Percentiles rank a stretch among this genome's conserved stretches.
Conservation (phyloP, 768 basidiomycete genomes). For the Pleurotus giganteus region DNA sequence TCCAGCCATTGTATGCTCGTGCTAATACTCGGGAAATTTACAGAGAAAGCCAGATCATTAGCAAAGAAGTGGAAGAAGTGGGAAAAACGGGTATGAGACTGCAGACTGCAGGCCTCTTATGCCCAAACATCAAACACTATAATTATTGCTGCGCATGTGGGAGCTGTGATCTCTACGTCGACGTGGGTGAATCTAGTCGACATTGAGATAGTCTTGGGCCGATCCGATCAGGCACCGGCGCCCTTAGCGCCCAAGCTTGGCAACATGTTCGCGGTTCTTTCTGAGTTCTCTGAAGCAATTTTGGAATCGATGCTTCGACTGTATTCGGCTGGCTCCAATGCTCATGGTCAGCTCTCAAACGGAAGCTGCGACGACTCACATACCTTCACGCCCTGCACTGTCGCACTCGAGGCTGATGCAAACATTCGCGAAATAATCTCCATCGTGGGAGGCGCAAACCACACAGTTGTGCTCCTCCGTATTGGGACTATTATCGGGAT, state of each 20-base stretch:
- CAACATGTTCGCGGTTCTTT: no score
- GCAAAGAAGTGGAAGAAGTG: not conserved
- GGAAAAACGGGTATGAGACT: not conserved
- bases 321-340: conserved; percentile 41
- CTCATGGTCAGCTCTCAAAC: conserved; percentile 50
- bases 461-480: conserved; percentile 66
- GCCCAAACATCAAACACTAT: not conserved
- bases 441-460: conserved; percentile 74
- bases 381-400: conserved; percentile 38
- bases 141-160: conserved; percentile 4
- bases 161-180: not conserved
- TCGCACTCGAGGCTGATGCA: conserved; percentile 16
- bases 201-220: not conserved
- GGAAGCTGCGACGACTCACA: conserved; percentile 44
- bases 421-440: conserved; percentile 34
- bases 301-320: not conserved
- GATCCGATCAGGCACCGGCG: not conserved
- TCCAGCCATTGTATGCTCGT: conserved; percentile 21
- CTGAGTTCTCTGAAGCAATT: no score
- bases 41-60: not conserved
- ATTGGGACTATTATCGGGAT: conserved; percentile 32
- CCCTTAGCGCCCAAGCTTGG: no score
- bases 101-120: no score
- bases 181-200: conserved; percentile 2
- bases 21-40: not conserved